phyloP scores from a whole-genome alignment of 768 basidiomycete genomes.

The Leccinum sublutescens region DNA sequence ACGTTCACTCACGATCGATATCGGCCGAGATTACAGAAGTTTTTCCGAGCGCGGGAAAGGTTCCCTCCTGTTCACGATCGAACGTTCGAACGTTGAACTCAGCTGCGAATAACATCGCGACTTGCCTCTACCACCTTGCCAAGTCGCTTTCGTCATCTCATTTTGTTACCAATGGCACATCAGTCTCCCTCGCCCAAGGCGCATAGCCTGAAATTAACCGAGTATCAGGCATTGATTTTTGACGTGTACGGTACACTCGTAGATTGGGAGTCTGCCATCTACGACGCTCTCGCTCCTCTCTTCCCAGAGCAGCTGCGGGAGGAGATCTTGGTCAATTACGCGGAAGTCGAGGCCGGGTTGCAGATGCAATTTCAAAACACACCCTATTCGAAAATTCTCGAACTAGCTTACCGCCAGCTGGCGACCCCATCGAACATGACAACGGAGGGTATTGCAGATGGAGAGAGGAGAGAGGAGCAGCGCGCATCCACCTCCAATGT shows the following conservation, averaged over 20 bases:
- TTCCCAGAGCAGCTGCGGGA: constrained; percentile 19
- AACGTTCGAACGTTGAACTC: not conserved
- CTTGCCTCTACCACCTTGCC: not conserved
- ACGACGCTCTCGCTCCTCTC: constrained; percentile 40
- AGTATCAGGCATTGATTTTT: constrained; percentile 51
- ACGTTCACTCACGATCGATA: not conserved
- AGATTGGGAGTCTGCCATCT: constrained; percentile 75
- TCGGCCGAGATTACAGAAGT: not conserved
- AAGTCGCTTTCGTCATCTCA: not conserved
- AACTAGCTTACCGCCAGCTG: constrained; percentile 36
- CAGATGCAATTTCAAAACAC: constrained; percentile 56
- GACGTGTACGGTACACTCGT: constrained; percentile 78
- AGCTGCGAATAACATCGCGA: constrained; percentile 1
- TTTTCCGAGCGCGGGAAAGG: not conserved
- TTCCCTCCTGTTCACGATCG: not conserved
- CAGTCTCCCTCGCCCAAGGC: constrained; percentile 3
- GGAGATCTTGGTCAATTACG: constrained; percentile 52
- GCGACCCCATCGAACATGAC: constrained; percentile 35
- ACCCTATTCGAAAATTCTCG: constrained; percentile 62
- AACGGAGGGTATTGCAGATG: constrained; percentile 31
- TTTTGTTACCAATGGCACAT: constrained; percentile 19
- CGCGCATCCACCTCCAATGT: constrained; percentile 10
- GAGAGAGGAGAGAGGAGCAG: constrained; percentile 19
- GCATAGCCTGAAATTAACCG: constrained; percentile 13
- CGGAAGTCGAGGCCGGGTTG: constrained; percentile 52